A percentile compares a stretch with the other conserved stretches of the same genome.
Conservation (phyloP, 192 early-diverging fungal species). For the Podochytrium sp. region DNA sequence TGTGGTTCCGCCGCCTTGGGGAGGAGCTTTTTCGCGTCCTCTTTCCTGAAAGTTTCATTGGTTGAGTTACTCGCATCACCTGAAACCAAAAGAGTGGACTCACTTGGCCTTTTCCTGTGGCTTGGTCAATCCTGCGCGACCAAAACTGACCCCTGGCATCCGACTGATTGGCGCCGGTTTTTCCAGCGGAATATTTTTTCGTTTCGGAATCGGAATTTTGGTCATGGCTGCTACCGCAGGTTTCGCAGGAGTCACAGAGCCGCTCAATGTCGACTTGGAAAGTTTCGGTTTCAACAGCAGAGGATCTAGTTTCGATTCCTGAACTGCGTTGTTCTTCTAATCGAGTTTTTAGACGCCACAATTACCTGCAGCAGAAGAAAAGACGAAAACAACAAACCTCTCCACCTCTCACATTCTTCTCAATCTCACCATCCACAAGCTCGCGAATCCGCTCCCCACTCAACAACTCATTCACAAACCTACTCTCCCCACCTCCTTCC, state of each 20-base stretch:
- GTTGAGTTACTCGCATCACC: background rate
- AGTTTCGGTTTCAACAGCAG: background rate
- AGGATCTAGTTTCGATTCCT: background rate
- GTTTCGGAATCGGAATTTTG: background rate
- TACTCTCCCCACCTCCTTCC: background rate
- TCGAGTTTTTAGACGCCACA: background rate
- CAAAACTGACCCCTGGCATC: slow-evolving; percentile 12
- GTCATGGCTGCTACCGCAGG: background rate
- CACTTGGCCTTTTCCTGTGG: background rate
- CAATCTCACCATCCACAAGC: background rate
- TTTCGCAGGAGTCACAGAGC: background rate
- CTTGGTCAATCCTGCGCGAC: slow-evolving; percentile 7
- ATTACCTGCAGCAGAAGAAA: background rate
- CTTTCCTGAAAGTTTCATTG: background rate
- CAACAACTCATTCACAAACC: background rate
- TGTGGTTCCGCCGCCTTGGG: background rate
- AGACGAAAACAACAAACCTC: too few relatives aligned
- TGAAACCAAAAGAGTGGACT: background rate
- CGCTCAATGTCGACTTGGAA: background rate
- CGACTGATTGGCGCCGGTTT: background rate
- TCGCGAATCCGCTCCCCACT: background rate
- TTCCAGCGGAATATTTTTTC: background rate
- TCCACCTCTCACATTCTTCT: too few relatives aligned
- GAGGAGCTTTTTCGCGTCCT: background rate
- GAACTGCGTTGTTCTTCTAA: background rate